phyloP scores from a whole-genome alignment of 192 early-diverging fungal species.

The Backusella luteola region DNA sequence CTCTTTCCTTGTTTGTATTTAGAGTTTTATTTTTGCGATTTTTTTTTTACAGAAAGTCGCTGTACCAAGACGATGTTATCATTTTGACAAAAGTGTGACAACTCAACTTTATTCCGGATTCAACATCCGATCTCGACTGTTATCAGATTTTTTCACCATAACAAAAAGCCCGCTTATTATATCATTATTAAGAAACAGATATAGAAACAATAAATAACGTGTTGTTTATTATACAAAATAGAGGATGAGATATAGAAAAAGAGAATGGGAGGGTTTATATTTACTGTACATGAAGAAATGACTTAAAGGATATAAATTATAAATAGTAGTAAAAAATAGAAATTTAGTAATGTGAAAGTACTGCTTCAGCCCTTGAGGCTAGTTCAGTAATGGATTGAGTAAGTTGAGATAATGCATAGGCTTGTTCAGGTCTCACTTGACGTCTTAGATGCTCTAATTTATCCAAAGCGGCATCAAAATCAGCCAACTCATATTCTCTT shows the following conservation, averaged over 20 bases:
- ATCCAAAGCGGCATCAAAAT: constrained; percentile 10
- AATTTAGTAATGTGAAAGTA: background rate
- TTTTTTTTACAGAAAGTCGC: background rate
- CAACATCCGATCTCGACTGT: background rate
- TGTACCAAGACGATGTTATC: background rate
- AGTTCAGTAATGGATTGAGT: constrained; percentile 7
- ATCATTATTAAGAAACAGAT: background rate
- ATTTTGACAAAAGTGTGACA: background rate
- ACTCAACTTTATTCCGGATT: background rate
- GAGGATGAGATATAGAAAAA: background rate
- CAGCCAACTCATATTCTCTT: constrained; percentile 4
- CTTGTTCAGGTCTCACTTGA: constrained; percentile 14
- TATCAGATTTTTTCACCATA: background rate
- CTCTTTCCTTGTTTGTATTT: background rate
- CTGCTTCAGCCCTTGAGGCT: constrained; percentile 12
- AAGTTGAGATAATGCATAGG: constrained; percentile 20
- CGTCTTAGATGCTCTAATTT: constrained; percentile 3
- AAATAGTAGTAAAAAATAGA: background rate
- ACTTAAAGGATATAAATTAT: background rate
- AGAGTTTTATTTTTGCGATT: background rate
- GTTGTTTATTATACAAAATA: background rate
- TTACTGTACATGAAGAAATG: constrained; percentile 1
- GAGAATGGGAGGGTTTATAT: background rate
- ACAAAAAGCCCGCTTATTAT: background rate
- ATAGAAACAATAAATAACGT: background rate